phyloP scores from a whole-genome alignment of 495 filamentous ascomycete genomes.

The Hyphodiscus hymeniophilus region DNA sequence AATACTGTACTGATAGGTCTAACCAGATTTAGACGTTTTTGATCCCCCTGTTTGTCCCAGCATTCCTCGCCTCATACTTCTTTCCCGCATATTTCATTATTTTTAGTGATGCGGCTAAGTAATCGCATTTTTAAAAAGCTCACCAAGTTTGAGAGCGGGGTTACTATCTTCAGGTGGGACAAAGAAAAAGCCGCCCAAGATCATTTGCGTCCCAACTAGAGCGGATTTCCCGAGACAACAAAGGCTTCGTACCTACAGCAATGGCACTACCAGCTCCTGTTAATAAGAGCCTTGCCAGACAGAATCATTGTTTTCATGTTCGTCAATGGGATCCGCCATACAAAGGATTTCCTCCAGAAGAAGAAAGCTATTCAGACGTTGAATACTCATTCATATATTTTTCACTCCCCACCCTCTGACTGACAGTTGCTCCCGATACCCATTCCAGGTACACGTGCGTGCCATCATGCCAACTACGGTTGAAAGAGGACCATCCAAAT shows the following conservation, averaged over 20 bases:
- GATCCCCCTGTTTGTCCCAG: too few species aligned
- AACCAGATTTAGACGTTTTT: slow-evolving; percentile 2
- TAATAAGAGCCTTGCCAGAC: slow-evolving; percentile 10
- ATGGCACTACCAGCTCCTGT: slow-evolving; percentile 16
- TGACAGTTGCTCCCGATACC: neutral
- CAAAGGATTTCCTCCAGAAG: slow-evolving; percentile 19
- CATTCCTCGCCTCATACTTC: too few species aligned
- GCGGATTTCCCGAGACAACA: slow-evolving; percentile 26
- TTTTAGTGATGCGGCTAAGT: slow-evolving; percentile 4
- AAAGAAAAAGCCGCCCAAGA: too few species aligned
- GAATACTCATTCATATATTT: slow-evolving; percentile 1
- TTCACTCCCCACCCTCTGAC: slow-evolving; percentile 2
- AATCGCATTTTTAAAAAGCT: slow-evolving; percentile 5
- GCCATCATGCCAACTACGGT: slow-evolving; percentile 14
- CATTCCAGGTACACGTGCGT: neutral
- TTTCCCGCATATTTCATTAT: slow-evolving; percentile 9
- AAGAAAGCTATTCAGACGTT: slow-evolving; percentile 23
- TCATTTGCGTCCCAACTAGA: slow-evolving; percentile 6
- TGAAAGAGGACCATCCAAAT: slow-evolving; percentile 2
- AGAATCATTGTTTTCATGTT: slow-evolving; percentile 23
- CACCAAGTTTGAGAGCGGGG: slow-evolving; percentile 8
- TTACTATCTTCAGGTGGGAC: neutral
- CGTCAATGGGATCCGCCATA: slow-evolving; percentile 22
- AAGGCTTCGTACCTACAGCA: slow-evolving; percentile 19
- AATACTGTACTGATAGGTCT: neutral